Percentiles rank a stretch among this genome's conserved stretches.
These are phyloP conservation scores for Phalaenopsis hybrid DNA, from an alignment of 116 monocot species.

Conservation along the genomic window DNA sequence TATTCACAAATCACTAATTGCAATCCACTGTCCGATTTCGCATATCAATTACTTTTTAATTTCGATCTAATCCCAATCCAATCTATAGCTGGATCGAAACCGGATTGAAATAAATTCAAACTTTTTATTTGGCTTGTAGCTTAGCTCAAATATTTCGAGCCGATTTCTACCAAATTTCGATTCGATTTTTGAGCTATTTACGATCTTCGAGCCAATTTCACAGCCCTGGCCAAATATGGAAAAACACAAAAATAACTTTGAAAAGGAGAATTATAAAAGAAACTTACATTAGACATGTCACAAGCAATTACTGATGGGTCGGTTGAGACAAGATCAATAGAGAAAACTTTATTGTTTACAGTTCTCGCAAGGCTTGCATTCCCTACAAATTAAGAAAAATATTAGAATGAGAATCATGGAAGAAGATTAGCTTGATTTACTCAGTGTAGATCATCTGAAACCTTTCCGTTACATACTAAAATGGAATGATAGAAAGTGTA, in stretches of 20 bases:
- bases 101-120: too few species aligned
- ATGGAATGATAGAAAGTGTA: background rate
- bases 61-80: too few species aligned
- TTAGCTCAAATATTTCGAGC: too few species aligned
- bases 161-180: too few species aligned
- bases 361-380: constrained; percentile 73
- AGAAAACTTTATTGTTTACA: constrained; percentile 89
- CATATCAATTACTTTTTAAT: too few species aligned
- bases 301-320: constrained; percentile 96
- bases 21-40: too few species aligned
- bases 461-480: background rate
- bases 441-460: background rate
- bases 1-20: too few species aligned
- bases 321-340: constrained; percentile 88
- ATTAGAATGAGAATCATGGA: background rate
- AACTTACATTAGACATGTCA: constrained; percentile 91
- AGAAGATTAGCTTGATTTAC: background rate
- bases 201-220: too few species aligned
- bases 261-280: background rate
- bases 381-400: constrained; percentile 35
- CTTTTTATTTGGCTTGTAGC: too few species aligned
- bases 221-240: too few species aligned
- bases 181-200: too few species aligned
- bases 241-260: background rate
- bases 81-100: too few species aligned